Conservation (phyloP, 2,329 filamentous ascomycete species). For the Amauroascus niger region DNA sequence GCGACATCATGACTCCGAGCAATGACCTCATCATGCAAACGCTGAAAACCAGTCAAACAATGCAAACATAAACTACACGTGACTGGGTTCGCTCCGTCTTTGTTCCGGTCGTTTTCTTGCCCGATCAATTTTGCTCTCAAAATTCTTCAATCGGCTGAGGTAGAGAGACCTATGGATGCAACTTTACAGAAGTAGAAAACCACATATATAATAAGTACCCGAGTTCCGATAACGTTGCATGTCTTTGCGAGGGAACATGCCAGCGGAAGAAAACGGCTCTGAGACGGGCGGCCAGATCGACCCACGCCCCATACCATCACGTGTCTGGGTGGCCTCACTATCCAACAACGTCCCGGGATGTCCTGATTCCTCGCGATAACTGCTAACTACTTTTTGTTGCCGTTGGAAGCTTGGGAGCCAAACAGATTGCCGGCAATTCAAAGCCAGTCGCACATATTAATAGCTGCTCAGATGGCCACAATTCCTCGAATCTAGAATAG, state of each 20-base stretch:
- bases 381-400: too few species aligned
- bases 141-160: too few species aligned
- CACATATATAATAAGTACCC: too few species aligned
- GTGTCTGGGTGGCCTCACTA: neutral
- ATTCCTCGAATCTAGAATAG: constrained; percentile 4
- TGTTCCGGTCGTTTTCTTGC: neutral
- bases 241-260: too few species aligned
- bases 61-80: neutral
- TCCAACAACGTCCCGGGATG: neutral
- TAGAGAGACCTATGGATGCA: too few species aligned
- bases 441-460: neutral
- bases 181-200: too few species aligned
- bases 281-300: neutral
- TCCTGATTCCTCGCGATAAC: constrained; percentile 1
- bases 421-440: constrained; percentile 1
- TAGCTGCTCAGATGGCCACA: constrained; percentile 24
- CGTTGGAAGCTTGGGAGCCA: neutral
- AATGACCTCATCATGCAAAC: constrained; percentile 11
- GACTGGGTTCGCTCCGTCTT: neutral
- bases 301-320: neutral
- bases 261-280: neutral
- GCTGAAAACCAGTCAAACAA: neutral
- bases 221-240: too few species aligned
- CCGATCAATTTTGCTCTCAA: too few species aligned
- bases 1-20: neutral